These are phyloP conservation scores for Juglanconis juglandina DNA, from an alignment of 2,329 filamentous ascomycete genomes.

Conservation along the genomic window DNA sequence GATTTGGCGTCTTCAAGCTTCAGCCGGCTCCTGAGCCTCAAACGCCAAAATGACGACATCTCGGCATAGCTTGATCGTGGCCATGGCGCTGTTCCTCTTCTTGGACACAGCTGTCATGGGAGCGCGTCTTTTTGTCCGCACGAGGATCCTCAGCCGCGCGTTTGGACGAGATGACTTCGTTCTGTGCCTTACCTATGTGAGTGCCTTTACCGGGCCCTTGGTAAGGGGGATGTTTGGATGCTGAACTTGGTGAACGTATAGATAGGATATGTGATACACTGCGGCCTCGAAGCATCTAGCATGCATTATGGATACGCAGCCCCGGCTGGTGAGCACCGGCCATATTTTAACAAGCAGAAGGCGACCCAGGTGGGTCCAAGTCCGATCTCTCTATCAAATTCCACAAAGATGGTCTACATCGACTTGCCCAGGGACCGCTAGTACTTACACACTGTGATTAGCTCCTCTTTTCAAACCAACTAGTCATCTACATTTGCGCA, in stretches of 20 bases:
- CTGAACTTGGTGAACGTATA: constrained; percentile 17
- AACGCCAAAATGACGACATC: constrained; percentile 11
- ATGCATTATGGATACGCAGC: constrained; percentile 29
- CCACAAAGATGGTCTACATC: not conserved
- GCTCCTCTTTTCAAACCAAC: constrained; percentile 28
- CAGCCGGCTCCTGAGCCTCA: not conserved
- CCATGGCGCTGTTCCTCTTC: constrained; percentile 25
- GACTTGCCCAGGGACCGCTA: not conserved
- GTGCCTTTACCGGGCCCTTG: not conserved
- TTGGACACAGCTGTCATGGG: constrained; percentile 25
- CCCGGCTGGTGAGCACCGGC: constrained; percentile 20
- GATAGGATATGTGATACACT: constrained; percentile 26
- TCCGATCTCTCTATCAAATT: not conserved
- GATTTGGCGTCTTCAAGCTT: not conserved
- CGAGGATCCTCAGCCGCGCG: constrained; percentile 21
- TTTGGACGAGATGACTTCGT: constrained; percentile 29
- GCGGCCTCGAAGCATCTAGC: constrained; percentile 26
- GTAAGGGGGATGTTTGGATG: not conserved
- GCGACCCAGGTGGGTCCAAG: constrained; percentile 22
- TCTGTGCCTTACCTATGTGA: constrained; percentile 27
- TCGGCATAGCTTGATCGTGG: constrained; percentile 23
- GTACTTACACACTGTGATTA: constrained; percentile 3
- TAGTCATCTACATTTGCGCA: constrained; percentile 28
- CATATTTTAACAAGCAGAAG: constrained; percentile 23
- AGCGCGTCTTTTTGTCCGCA: constrained; percentile 28